Base-by-base conservation (phyloP, 2,329 filamentous ascomycete genomes). In the Stemphylium beticola region DNA sequence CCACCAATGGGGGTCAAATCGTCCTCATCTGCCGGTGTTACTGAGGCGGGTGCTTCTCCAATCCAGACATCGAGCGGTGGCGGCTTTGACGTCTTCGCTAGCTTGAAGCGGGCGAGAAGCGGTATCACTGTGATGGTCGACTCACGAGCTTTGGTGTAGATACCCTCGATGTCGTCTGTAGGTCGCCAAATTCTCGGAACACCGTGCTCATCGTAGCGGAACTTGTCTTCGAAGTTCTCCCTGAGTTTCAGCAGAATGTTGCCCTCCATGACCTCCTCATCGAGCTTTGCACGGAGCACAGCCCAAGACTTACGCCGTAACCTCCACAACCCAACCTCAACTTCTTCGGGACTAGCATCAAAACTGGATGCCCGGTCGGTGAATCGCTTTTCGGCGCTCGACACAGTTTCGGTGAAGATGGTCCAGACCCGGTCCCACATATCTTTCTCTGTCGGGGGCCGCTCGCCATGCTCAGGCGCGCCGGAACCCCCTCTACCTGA, bases 151-250 rank as follows among this genome's bases (percentile, higher is more conserved):
- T 87, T 89, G 32, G 92, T 97, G 77, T 98, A 99, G 37, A 96
- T 81, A 40, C 93, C 93, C 79, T 99, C 95, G 57, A 99, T 99
- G 71, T 99, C 95, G 73, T 99, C 95, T 1, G 89, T 93, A 1
- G 95, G 95, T 20, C 93, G 87, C 95, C 95, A 99, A 76, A 99
- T 96, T 55, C 95, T 85, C 4, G 95, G 95, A 4, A 99, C 95
- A 22, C 95, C 95, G 6, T 87, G 87, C 55, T 97, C 93, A 68
- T 99, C 95, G 69, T 99, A 99, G 61, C 95, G 89, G 84, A 99
- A 99, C 77, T 96, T 97, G 79, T 99, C 95, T 77, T 99, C 95
- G 65, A 99, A 99, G 79, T 97, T 98, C 76, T 99, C 95, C 32
- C 95, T 87, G 46, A 99, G 85, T 81, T 99, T 99, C 65, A 98